Base-by-base conservation (phyloP, 305 asterid species). In the Plantago coronopus region DNA sequence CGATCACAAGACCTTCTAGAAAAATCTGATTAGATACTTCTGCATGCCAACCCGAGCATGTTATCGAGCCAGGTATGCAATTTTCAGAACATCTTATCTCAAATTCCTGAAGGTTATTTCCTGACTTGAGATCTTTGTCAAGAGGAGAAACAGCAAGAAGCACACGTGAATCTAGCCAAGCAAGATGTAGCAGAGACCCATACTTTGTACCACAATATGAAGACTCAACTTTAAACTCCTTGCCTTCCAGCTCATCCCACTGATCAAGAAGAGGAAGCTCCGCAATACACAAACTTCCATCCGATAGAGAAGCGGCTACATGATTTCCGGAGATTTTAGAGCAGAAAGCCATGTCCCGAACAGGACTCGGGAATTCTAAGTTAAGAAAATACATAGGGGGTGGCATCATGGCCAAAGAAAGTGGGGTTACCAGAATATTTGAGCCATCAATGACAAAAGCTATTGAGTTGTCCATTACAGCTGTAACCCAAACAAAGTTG, bases 231-330 rank as follows among this genome's bases (percentile, higher is more conserved):
- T 67, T 65, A 61, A 89, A 74, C 59, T 73, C 72, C 63, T 74
- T 79, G 58, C 87, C 91, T 79, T 93, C 98, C 69, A 93, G 79
- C 66, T 81, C 96, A 72, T 93, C 98, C 98, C 96, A 89, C 65
- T 76, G 78, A 72, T 85, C 83, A 71, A 83, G 76, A 49, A 69
- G 74, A 48, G 98, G 95, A 72, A 93, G 87, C 80, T 87, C 96
- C 68, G 78, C 82, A 53, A 89, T 55, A 68, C 89, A 78, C 75
- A 93, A 76, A 67, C 88, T 83, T 69, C 95, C 96, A 79, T 93
- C 94, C 25, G 98, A 83, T 63, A 89, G 76, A 64, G 84, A 77
- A 56, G 84, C 86, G 69, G 94, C 98, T 68, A 91, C 72, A 68
- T 62, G 83, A 72, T 78, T 79, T 67, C 78, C 75, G 27, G 88